These are phyloP conservation scores for Crotalaria pallida DNA, from an alignment of 306 rosid species.

Conservation along the genomic window DNA sequence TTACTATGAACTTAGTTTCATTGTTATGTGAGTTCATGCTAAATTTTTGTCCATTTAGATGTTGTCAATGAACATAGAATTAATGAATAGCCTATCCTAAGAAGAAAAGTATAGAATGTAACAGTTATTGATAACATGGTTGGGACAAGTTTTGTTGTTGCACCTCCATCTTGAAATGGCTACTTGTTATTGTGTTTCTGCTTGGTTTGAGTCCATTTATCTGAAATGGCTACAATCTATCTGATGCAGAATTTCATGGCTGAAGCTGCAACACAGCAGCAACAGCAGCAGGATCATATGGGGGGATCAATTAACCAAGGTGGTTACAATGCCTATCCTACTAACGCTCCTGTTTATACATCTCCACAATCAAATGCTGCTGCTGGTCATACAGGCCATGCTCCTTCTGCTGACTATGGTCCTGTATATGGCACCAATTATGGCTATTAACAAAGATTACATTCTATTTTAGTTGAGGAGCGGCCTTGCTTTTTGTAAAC, in stretches of 20 bases:
- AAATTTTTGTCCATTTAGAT: neutral
- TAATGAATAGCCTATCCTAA: neutral
- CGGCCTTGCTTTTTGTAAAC: conserved; percentile 19
- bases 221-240: neutral
- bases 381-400: conserved; percentile 38
- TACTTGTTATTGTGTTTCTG: neutral
- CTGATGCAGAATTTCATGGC: conserved; percentile 56
- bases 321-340: conserved; percentile 43
- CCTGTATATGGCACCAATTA: conserved; percentile 46
- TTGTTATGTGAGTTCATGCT: neutral
- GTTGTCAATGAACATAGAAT: neutral
- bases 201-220: neutral
- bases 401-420: conserved; percentile 45
- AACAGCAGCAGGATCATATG: conserved; percentile 29
- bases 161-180: neutral
- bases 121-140: neutral
- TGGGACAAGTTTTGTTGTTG: neutral
- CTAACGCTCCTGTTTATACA: conserved; percentile 40
- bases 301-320: conserved; percentile 42
- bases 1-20: neutral
- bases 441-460: conserved; percentile 34
- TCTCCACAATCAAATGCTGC: conserved; percentile 39
- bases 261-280: conserved; percentile 47
- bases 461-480: conserved; percentile 20
- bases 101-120: neutral